A percentile compares a stretch with the other conserved stretches of the same genome.
Evolutionary conservation across 345 rosid species (phyloP).

Genomic region (Eucalyptus fibrosa): DNA sequence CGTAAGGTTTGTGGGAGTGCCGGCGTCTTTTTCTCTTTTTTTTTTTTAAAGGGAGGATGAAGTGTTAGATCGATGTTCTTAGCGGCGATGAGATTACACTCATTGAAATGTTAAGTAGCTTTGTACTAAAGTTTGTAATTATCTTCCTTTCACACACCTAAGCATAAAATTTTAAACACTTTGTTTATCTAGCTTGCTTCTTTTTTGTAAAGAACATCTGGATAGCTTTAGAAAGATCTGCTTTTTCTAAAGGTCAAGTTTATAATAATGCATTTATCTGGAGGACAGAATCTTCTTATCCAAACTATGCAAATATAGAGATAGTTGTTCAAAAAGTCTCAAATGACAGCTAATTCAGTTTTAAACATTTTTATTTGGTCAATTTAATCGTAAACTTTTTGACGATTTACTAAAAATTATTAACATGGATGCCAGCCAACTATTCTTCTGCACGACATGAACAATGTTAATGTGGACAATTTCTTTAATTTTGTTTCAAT

Average conservation of each 20-base stretch:
- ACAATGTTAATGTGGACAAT: no score
- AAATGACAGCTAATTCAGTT: no score
- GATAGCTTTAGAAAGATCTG: neutral
- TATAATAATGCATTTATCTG: neutral
- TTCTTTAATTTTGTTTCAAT: no score
- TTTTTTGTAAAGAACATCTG: neutral
- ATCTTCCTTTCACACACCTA: neutral
- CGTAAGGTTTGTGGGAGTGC: neutral
- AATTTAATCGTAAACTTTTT: fast-evolving
- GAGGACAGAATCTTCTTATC: neutral
- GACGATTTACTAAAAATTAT: no score
- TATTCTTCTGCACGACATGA: fast-evolving
- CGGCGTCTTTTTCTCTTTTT: no score
- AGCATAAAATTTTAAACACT: neutral
- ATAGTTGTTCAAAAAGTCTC: neutral
- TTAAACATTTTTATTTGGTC: no score
- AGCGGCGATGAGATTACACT: neutral
- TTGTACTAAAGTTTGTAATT: neutral
- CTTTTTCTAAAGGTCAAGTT: neutral
- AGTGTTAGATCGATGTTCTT: neutral
- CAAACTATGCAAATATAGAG: neutral
- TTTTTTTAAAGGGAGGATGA: neutral
- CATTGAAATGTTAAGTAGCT: neutral
- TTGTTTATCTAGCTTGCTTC: neutral
- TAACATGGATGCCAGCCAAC: no score